These are phyloP conservation scores for Phytophthora pisi DNA, from an alignment of 352 stramenopile genomes.

Conservation along the genomic window DNA sequence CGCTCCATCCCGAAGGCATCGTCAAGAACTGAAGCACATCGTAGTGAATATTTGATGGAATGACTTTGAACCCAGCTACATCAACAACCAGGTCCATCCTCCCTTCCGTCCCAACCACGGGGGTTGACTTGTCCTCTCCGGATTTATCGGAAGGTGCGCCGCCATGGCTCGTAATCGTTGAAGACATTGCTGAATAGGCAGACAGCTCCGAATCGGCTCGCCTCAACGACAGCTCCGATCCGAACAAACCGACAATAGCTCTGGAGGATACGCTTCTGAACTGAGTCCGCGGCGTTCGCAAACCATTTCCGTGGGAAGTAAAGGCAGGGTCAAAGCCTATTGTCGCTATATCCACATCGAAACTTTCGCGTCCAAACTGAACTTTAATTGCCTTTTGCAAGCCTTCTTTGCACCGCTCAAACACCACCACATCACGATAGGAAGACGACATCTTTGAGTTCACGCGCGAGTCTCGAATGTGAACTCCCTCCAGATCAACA, in stretches of 20 bases:
- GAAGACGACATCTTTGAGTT: conserved; percentile 58
- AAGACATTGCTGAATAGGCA: conserved; percentile 34
- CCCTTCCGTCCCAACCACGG: conserved; percentile 35
- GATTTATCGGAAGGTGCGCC: conserved; percentile 19
- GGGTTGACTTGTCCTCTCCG: conserved; percentile 18
- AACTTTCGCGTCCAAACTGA: conserved; percentile 57
- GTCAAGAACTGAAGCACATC: conserved; percentile 78
- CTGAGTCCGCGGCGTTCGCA: conserved; percentile 30
- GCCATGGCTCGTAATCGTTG: conserved; percentile 27
- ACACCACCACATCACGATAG: conserved; percentile 80
- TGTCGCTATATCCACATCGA: conserved; percentile 42
- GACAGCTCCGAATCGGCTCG: conserved; percentile 44
- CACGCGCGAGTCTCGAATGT: conserved; percentile 70
- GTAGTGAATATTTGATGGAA: conserved; percentile 85
- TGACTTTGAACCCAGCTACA: conserved; percentile 77
- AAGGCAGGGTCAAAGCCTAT: conserved; percentile 54
- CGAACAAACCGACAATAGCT: conserved; percentile 42
- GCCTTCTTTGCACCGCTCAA: conserved; percentile 51
- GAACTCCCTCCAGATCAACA: conserved; percentile 61
- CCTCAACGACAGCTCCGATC: conserved; percentile 38
- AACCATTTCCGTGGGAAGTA: conserved; percentile 28
- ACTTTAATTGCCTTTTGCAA: conserved; percentile 69
- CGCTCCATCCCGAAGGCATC: conserved; percentile 24
- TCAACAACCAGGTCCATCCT: conserved; percentile 76
- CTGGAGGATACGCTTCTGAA: conserved; percentile 54